Evolutionary conservation across 768 basidiomycete genomes (phyloP), one percentile per base, ranked within the genome.

Genomic region (Trametes cinnabarina): DNA sequence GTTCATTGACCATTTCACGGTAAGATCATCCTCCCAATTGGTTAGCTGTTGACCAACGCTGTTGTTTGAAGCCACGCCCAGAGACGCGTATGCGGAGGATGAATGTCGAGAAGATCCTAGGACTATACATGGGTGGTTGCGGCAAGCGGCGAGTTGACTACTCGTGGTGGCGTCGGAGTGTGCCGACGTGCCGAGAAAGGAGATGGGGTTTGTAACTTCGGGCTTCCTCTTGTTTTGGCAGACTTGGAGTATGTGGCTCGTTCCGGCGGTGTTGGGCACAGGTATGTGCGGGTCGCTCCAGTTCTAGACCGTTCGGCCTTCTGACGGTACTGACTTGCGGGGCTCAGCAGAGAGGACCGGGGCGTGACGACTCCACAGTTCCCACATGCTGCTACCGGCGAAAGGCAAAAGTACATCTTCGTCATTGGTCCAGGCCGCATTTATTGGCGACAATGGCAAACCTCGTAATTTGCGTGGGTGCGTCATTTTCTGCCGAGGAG

Each of bases 291-390:
- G 49, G 9, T 17, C 3, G n/a, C 49, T 23, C 50, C 25, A 47
- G 51, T 52, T 53, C 58, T 59, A 54, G 58, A 47, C 58, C 50
- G 19, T 43, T 47, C 44, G 19, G 47, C 47, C 39, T 26, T 48
- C 44, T 30, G 22, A 54, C 46, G 40, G 25, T 53, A 15, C 37
- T 39, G 37, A 46, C 23, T 14, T 23, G 44, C 26, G 34, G 40
- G 39, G 54, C 43, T 53, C 58, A 59, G 47, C 39, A 59, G 46
- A 19, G 23, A 42, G 43, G 42, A 34, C 39, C 49, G 57, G 30
- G 44, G 51, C 58, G 47, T 40, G 51, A 23, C 41, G 41, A 55
- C 58, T 60, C 58, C 58, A 55, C 59, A 51, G 48, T 60, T 60
- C 58, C 58, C 59, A 60, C 54, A 60, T 60, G 58, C 48, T 44